Evolutionary conservation across 176 grass and related monocot species (phyloP).

Genomic region (Avena eriantha): DNA sequence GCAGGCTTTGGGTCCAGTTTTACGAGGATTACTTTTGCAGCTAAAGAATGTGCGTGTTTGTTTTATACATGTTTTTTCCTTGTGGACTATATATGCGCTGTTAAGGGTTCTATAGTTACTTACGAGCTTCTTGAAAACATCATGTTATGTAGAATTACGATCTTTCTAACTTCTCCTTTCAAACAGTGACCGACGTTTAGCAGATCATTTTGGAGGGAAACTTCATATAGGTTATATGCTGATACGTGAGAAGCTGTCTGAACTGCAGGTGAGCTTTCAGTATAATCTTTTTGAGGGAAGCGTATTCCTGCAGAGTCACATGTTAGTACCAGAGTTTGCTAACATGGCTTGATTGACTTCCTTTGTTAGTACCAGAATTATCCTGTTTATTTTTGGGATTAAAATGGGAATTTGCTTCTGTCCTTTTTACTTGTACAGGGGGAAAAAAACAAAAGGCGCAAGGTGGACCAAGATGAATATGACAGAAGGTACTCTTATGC

Average conservation of each 20-base stretch:
- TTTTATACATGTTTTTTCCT: constrained; percentile 49
- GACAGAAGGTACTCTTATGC: constrained; percentile 59
- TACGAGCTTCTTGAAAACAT: constrained; percentile 18
- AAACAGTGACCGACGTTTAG: constrained; percentile 89
- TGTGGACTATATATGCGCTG: constrained; percentile 40
- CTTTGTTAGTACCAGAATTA: constrained; percentile 36
- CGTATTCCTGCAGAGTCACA: constrained; percentile 14
- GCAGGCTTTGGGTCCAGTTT: constrained; percentile 87
- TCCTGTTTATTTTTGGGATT: constrained; percentile 27
- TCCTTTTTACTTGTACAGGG: constrained; percentile 61
- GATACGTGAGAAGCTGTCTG: constrained; percentile 77
- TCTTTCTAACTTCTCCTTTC: constrained; percentile 33
- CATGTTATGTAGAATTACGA: background rate
- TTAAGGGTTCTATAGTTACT: constrained; percentile 43
- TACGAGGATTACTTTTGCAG: constrained; percentile 88
- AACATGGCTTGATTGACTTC: constrained; percentile 18
- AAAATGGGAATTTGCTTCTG: constrained; percentile 38
- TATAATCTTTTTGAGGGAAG: constrained; percentile 25
- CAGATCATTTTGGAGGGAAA: constrained; percentile 99
- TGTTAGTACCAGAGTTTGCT: constrained; percentile 43
- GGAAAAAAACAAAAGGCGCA: constrained; percentile 82
- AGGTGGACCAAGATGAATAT: constrained; percentile 60
- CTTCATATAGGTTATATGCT: constrained; percentile 98
- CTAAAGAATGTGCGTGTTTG: constrained; percentile 89
- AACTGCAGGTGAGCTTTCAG: constrained; percentile 67